Evolutionary conservation across 2,329 filamentous ascomycete genomes (phyloP).

Genomic region (Ceratocystis lukuohia): DNA sequence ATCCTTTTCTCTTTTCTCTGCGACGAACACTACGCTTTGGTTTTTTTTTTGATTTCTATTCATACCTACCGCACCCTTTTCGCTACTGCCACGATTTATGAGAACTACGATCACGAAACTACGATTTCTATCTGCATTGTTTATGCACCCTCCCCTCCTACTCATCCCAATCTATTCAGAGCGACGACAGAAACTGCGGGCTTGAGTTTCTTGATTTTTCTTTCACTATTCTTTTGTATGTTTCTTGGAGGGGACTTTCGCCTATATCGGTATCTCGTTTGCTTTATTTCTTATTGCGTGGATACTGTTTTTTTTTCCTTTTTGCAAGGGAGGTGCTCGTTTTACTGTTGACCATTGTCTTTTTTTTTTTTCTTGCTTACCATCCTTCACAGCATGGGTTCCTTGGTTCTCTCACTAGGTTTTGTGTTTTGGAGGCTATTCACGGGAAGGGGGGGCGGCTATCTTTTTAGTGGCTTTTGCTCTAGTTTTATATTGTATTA

Average conservation of each 20-base stretch:
- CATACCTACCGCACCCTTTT: not conserved
- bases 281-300: not conserved
- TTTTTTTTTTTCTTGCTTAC: not conserved
- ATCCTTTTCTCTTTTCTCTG: not conserved
- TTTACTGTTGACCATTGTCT: not conserved
- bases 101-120: slow-evolving; percentile 14
- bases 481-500: not conserved
- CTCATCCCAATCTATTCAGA: not conserved
- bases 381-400: not conserved
- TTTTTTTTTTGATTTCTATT: slow-evolving; percentile 2
- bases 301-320: not conserved
- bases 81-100: slow-evolving; percentile 14
- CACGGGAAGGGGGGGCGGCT: not conserved
- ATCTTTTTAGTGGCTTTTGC: not conserved
- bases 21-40: not conserved
- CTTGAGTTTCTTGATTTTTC: not conserved
- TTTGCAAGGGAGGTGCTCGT: not conserved
- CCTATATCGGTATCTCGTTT: not conserved
- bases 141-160: not conserved
- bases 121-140: slow-evolving; percentile 7
- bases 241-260: not conserved
- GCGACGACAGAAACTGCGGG: not conserved
- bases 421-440: not conserved
- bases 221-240: slow-evolving; percentile 10
- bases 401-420: not conserved